phyloP scores from a whole-genome alignment of 495 filamentous ascomycete genomes.

The Beverwykella pulmonaria region DNA sequence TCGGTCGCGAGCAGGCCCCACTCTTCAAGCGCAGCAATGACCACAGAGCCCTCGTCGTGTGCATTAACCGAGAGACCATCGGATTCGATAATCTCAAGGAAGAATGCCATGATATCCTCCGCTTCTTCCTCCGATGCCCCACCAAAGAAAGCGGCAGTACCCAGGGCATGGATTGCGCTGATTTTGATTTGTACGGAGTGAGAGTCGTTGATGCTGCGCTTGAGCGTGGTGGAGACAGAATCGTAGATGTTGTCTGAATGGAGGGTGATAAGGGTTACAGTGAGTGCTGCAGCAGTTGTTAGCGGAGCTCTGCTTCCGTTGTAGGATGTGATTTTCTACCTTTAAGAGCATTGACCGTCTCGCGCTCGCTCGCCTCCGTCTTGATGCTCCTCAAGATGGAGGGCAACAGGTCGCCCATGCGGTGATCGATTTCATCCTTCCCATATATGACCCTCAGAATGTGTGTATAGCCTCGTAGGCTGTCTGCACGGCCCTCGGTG shows the following conservation, averaged over 20 bases:
- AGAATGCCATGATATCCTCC: slow-evolving; percentile 76
- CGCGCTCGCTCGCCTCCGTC: slow-evolving; percentile 68
- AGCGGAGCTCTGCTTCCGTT: neutral
- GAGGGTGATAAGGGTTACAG: slow-evolving; percentile 72
- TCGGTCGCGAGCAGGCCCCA: slow-evolving; percentile 88
- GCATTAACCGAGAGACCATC: slow-evolving; percentile 79
- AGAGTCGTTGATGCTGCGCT: slow-evolving; percentile 70
- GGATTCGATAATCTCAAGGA: slow-evolving; percentile 83
- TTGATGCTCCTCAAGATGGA: slow-evolving; percentile 76
- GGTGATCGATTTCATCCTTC: slow-evolving; percentile 63
- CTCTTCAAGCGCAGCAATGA: slow-evolving; percentile 79
- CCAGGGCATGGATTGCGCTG: slow-evolving; percentile 74
- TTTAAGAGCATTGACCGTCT: slow-evolving; percentile 70
- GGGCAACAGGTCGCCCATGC: slow-evolving; percentile 65
- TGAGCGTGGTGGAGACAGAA: slow-evolving; percentile 63
- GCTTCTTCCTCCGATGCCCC: slow-evolving; percentile 72
- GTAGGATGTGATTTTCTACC: slow-evolving; percentile 32
- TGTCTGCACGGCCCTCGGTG: slow-evolving; percentile 75
- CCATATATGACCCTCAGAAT: slow-evolving; percentile 75
- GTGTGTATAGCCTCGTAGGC: slow-evolving; percentile 68
- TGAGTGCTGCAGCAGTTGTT: slow-evolving; percentile 57
- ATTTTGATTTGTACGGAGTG: slow-evolving; percentile 66
- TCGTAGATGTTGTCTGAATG: slow-evolving; percentile 72
- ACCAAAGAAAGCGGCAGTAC: slow-evolving; percentile 73
- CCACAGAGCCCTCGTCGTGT: slow-evolving; percentile 71